Base-by-base conservation (phyloP, 2,329 filamentous ascomycete species). In the Cladorrhinum sp. region DNA sequence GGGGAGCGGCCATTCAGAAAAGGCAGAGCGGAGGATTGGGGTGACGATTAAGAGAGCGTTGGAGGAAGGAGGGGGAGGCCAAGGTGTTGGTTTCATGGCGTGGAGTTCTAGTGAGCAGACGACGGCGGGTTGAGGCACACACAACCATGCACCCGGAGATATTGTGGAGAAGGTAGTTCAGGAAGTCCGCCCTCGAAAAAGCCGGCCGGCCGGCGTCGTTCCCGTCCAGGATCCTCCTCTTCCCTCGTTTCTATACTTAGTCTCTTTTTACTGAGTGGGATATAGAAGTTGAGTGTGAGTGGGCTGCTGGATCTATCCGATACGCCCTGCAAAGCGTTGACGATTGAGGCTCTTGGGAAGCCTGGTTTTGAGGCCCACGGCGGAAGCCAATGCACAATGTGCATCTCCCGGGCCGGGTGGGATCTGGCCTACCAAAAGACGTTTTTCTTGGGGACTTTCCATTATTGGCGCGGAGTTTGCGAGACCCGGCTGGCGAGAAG, bases 61-160 rank as follows among this genome's bases (percentile, higher is more conserved):
- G n/a, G 55, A 41, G 22, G 22, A 18, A 49, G 32, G 36, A 25
- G 48, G 50, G 41, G 49, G 55, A 50, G 55, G 18, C 50, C 50
- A 41, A 52, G n/a, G 29, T 50, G 55, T 60, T 60, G 61, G 58
- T 57, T 63, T 51, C 58, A 54, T 41, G 41, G 54, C 18, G 23
- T 10, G 18, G 8, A 38, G 29, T 45, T 45, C 16, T 27, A 36
- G 25, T 22, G 38, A 24, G 22, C 16, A 50, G 50, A 50, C n/a
- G 20, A 56, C 38, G 25, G 53, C 36, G 53, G 53, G 38, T 55
- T 56, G 32, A 20, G 53, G 53, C 53, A 22, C 53, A n/a, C 38
- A 10, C 32, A 8, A 24, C n/a, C 38, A 55, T 55, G n/a, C n/a
- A 55, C 36, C 38, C 38, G 38, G 52, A 55, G 52, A 32, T 23